Evolutionary conservation across 306 rosid species (phyloP), one percentile per base, ranked within the genome.

Genomic region (Mimosa pudica): DNA sequence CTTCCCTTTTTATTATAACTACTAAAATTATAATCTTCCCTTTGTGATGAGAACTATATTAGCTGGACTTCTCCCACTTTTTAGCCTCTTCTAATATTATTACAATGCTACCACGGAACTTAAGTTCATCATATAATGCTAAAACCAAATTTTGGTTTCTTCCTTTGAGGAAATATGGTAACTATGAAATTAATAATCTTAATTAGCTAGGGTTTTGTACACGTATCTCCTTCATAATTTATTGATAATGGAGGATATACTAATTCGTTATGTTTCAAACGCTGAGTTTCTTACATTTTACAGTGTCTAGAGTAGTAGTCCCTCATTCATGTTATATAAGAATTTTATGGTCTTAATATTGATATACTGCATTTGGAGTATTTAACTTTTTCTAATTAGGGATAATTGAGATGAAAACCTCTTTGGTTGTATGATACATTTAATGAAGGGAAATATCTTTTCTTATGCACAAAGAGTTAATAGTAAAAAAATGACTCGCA

Each of bases 41-140:
- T 62, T 30, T 11, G n/a, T 12, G 41, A 62, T 32, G 17, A 32
- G 17, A 32, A 62, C 17, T 30, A 62, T 30, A 62, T 62, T 62
- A 62, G 68, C 42, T 62, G 68, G 42, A 62, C 69, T 73, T 57
- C 63, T 20, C 24, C 69, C 64, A 77, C 69, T 18, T 18, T 20
- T 24, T 57, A 48, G 55, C 3, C 61, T 32, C 73, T 33, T 42
- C 44, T 68, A 30, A 10, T 61, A n/a, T 11, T 14, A 70, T 41
- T 79, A 44, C 64, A 71, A 78, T 51, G 32, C 48, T 79, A 44
- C 64, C 75, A 78, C 62, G 32, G 24, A 35, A 46, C 8, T 61
- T 20, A 73, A 73, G 18, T 55, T 69, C 60, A 78, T 3, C 51
- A 32, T 58, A 18, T 20, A 7, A 18, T 20, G 11, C 64, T 18